Base-by-base conservation (phyloP, 1,284 basidiomycete genomes). In the Irpex rosettiformis region DNA sequence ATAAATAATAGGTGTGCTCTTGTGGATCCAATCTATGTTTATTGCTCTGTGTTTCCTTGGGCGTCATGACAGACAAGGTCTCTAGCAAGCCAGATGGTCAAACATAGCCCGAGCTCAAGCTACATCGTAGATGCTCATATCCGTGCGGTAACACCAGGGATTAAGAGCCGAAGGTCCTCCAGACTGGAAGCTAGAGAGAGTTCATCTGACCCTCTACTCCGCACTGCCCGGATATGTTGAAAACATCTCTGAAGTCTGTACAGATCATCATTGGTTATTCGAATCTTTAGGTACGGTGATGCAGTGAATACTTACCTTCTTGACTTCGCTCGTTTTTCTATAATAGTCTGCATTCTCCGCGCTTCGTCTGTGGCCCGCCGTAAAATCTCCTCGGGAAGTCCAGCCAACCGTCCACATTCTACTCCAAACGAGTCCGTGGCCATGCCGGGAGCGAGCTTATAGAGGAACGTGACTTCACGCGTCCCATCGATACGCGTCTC, bases 381-480 rank as follows among this genome's bases (percentile, higher is more conserved):
- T 5, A 96, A 77, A 2, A 96, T 75, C 1, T 73, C 62, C 62
- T 89, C 86, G 0, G 91, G 86, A 47, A 96, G 70, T 13, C 88
- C 87, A 0, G 94, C 94, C n/a, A 95, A 79, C 52, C 91, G 82
- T 8, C 88, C 93, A 70, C 93, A 95, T 76, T 95, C 94, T 3
- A 96, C 87, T 4, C 93, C 93, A 69, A 94, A 96, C 0, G 91
- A 94, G 59, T 90, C 88, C 74, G 80, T 78, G 0, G 93, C 88
- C 47, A 94, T 77, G 1, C 94, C 94, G 2, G 75, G 71, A 0
- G 82, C 80, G 8, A 97, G 77, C 42, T 77, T 80, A 72, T 96
- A 98, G 24, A 96, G 74, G 73, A 97, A 98, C 2, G 88, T 91
- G 43, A 97, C 89, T 54, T 89, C 86, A 25, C 86, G 79, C 22